Evolutionary conservation across 2,329 filamentous ascomycete species (phyloP).

Genomic region (Diplocarpon mali): DNA sequence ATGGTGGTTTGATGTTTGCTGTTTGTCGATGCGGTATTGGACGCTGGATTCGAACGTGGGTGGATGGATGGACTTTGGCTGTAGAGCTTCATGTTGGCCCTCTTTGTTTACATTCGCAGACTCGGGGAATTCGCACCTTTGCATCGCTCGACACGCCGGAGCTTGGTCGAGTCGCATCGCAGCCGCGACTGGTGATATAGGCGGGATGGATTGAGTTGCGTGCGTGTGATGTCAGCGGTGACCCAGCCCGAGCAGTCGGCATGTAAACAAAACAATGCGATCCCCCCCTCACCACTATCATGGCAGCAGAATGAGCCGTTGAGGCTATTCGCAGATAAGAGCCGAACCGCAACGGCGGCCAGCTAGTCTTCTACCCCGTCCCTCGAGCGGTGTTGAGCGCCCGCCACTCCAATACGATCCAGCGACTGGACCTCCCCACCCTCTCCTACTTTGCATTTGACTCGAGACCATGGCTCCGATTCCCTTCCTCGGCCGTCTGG

Average conservation of each 20-base stretch:
- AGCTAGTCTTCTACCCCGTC: neutral
- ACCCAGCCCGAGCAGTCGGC: constrained; percentile 1
- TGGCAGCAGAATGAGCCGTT: neutral
- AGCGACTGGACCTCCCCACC: constrained; percentile 6
- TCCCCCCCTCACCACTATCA: neutral
- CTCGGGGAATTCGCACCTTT: too few species aligned
- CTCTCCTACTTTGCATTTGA: constrained; percentile 2
- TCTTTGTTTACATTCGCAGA: too few species aligned
- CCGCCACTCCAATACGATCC: neutral
- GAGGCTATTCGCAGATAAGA: neutral
- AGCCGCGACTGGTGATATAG: neutral
- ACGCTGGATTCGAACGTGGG: too few species aligned
- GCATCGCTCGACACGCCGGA: too few species aligned
- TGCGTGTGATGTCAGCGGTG: constrained; percentile 14
- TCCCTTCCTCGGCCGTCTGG: constrained; percentile 33
- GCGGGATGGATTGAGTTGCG: neutral
- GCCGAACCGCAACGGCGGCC: neutral
- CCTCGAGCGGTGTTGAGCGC: neutral
- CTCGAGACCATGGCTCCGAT: constrained; percentile 27
- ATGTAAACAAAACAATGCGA: neutral
- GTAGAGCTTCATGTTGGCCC: too few species aligned
- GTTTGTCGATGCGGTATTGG: too few species aligned
- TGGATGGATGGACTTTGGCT: too few species aligned
- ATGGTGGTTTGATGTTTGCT: too few species aligned
- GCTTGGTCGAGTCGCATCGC: too few species aligned